Base-by-base conservation (phyloP, 805 yeast genomes). In the Candida pseudoglaebosa region DNA sequence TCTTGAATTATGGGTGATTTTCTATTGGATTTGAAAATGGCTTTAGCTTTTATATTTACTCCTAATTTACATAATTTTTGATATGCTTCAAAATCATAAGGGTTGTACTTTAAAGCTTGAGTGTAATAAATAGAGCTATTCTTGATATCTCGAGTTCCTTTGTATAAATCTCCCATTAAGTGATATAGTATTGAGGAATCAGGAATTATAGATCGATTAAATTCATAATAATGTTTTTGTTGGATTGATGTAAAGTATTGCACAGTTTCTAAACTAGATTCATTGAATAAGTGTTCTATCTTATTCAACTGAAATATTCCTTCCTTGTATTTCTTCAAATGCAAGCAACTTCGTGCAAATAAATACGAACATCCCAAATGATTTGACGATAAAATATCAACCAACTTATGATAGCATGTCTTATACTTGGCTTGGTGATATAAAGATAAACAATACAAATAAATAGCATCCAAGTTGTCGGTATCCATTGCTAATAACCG, bases 21-120 rank as follows among this genome's bases (percentile, higher is more conserved):
- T 7, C 8, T 28, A 18, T 40, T 37, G 12, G 47, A 44, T 41
- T 70, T 72, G 56, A 68, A 81, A 20, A 80, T 65, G 0, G 79
- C 58, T 45, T 75, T 75, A 4, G 82, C 78, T 41, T 79, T 77
- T 14, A 88, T 71, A 41, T 75, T 75, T 14, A 83, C 86, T 9
- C 95, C 93, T 62, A 83, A 64, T 34, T 71, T 70, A 50, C 88
- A 79, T 34, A 93, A 64, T 31, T 82, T 81, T 47, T 82, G 87
- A 46, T 87, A 80, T 0, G 96, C 88, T 54, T 88, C 96, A 76
- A 93, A 88, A 29, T 88, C 71, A 53, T 70, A 86, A 13, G 95
- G 96, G 54, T 93, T 85, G 45, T 71, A 61, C 42, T 78, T 77
- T 40, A 88, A 68, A 1, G 91, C 86, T 46, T 74, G 77, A 0